phyloP scores from a whole-genome alignment of 176 grass and related monocot species.

The Olyra latifolia region DNA sequence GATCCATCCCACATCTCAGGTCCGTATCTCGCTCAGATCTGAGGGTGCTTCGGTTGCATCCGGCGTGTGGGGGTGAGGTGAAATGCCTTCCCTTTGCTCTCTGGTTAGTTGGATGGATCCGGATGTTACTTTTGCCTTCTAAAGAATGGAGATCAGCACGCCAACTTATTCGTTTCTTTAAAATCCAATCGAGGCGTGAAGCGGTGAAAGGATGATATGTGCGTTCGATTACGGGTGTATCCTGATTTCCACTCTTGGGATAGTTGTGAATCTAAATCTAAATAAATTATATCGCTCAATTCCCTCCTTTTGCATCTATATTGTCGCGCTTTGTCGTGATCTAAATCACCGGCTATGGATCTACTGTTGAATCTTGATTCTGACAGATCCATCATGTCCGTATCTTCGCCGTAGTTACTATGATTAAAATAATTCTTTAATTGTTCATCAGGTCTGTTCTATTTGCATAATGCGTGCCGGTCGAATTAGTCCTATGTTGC shows the following conservation, averaged over 20 bases:
- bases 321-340: not conserved
- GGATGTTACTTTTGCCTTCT: not conserved
- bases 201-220: too few species aligned
- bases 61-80: not conserved
- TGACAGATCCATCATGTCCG: not conserved
- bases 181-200: not conserved
- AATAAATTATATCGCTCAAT: constrained; percentile 10
- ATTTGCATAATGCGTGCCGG: not conserved
- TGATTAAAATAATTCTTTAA: not conserved
- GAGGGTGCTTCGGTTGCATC: not conserved
- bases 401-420: not conserved
- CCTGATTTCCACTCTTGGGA: not conserved
- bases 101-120: constrained; percentile 12
- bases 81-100: not conserved
- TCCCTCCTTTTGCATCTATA: not conserved
- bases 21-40: constrained; percentile 33
- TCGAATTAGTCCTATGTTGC: not conserved
- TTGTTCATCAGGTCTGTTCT: not conserved
- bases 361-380: not conserved
- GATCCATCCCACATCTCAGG: constrained; percentile 86
- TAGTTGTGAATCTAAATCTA: not conserved
- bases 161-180: not conserved
- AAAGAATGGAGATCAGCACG: not conserved
- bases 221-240: not conserved
- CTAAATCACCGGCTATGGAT: not conserved